phyloP scores from a whole-genome alignment of 2,329 filamentous ascomycete species.

The Scytalidium lignicola region DNA sequence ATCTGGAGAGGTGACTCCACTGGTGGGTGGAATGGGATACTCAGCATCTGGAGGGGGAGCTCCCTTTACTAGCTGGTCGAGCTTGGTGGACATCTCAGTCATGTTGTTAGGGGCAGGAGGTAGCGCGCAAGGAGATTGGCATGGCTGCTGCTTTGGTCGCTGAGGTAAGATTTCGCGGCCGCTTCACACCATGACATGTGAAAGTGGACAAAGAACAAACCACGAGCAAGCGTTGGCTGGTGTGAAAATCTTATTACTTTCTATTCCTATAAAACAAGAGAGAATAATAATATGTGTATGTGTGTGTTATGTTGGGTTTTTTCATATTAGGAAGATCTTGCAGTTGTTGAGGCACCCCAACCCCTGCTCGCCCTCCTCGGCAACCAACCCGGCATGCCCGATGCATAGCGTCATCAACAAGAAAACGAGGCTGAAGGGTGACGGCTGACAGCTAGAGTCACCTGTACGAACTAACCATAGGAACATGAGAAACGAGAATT shows the following conservation, averaged over 20 bases:
- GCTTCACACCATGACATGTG: not conserved
- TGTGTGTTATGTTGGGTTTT: too few species aligned
- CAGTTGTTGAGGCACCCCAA: not conserved
- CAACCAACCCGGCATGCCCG: not conserved
- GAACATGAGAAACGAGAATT: too few species aligned
- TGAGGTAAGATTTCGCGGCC: not conserved
- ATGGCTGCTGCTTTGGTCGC: not conserved
- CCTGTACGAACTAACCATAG: too few species aligned
- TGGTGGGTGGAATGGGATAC: conserved; percentile 28
- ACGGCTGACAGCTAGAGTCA: too few species aligned
- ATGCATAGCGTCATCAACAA: too few species aligned
- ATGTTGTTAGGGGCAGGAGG: not conserved
- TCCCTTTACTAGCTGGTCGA: conserved; percentile 88
- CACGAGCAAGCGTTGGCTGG: not conserved
- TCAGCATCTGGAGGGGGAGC: conserved; percentile 59
- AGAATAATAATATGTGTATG: too few species aligned
- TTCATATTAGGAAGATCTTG: not conserved
- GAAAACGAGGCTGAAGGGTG: too few species aligned
- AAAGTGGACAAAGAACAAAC: not conserved
- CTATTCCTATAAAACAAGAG: too few species aligned
- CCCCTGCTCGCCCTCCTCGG: not conserved
- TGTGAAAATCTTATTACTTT: not conserved
- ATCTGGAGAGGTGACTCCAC: conserved; percentile 31
- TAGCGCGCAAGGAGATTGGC: not conserved
- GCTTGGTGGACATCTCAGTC: conserved; percentile 30